Conservation (phyloP, 2,329 filamentous ascomycete species). For the Aureobasidium sp. region DNA sequence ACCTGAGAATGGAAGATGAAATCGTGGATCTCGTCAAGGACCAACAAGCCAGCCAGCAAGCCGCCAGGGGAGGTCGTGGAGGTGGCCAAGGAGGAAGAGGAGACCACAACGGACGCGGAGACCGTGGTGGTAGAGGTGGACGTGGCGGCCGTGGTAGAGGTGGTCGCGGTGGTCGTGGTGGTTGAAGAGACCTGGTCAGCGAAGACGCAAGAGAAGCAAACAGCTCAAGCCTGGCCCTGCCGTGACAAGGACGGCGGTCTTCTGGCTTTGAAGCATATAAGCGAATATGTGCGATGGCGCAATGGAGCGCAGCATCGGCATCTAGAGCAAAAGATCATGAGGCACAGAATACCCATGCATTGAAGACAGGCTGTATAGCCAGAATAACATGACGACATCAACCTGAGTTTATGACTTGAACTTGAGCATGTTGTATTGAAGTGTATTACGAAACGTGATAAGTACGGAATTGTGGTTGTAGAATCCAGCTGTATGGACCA, state of each 20-base stretch:
- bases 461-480: neutral
- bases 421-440: neutral
- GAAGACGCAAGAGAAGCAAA: neutral
- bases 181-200: neutral
- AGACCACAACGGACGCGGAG: conserved; percentile 41
- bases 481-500: too few species aligned
- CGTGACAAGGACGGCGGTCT: neutral
- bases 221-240: neutral
- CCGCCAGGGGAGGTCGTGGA: conserved; percentile 54
- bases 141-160: conserved; percentile 42
- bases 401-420: neutral
- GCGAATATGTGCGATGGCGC: neutral
- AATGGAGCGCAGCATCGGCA: neutral
- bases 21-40: conserved; percentile 93
- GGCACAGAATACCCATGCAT: neutral
- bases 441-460: neutral
- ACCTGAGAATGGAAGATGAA: conserved; percentile 90
- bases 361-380: neutral
- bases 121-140: conserved; percentile 49
- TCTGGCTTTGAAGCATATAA: neutral
- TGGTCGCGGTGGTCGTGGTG: conserved; percentile 37
- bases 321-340: neutral
- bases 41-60: conserved; percentile 64
- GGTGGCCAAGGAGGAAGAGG: conserved; percentile 43
- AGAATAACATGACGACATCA: conserved; percentile 4